These are phyloP conservation scores for Russula griseocarnosa DNA, from an alignment of 768 basidiomycete genomes.

Conservation along the genomic window DNA sequence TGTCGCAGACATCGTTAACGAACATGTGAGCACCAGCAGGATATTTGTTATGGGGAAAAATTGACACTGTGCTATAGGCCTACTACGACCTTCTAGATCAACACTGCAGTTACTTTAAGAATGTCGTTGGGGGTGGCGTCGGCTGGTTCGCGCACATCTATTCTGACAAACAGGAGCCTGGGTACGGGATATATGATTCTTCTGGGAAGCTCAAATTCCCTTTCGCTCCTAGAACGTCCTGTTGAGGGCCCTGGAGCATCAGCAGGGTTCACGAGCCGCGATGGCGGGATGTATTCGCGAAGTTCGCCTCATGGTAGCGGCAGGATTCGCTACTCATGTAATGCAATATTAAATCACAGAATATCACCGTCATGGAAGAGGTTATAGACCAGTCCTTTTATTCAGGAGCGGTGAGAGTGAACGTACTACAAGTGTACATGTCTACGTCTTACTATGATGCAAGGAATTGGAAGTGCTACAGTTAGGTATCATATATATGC, in stretches of 20 bases:
- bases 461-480: no score
- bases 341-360: no score
- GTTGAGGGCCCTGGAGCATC: slow-evolving; percentile 37
- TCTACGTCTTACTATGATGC: no score
- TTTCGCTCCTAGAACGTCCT: slow-evolving; percentile 58
- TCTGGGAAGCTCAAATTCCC: slow-evolving; percentile 56
- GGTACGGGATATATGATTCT: slow-evolving; percentile 62
- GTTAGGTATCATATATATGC: no score
- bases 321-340: no score
- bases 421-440: no score
- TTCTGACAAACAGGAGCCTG: slow-evolving; percentile 59
- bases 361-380: no score
- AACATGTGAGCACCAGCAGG: slow-evolving; percentile 38
- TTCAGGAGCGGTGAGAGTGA: no score
- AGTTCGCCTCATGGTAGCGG: no score
- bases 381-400: no score
- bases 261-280: not conserved
- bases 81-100: slow-evolving; percentile 65
- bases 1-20: slow-evolving; percentile 57
- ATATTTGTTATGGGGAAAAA: not conserved
- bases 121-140: slow-evolving; percentile 57
- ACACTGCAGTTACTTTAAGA: slow-evolving; percentile 62
- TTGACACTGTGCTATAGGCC: slow-evolving; percentile 38
- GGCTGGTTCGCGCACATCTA: slow-evolving; percentile 86
- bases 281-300: no score